phyloP scores from a whole-genome alignment of 768 basidiomycete species.

The Kwoniella mangroviensis region DNA sequence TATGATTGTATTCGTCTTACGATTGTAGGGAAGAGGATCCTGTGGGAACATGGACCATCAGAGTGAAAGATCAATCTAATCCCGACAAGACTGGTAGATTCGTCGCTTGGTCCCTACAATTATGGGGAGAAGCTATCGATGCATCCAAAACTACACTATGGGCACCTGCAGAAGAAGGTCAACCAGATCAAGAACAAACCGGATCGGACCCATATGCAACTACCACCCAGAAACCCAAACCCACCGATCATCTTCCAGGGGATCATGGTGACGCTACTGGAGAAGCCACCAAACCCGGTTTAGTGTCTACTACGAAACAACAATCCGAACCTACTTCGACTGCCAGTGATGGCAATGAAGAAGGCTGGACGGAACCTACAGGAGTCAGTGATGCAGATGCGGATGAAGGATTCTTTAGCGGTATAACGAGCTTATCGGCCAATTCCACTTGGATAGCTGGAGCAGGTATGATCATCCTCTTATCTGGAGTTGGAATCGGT shows the following conservation, averaged over 20 bases:
- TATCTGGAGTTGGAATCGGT: slow-evolving; percentile 73
- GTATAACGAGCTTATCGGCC: slow-evolving; percentile 57
- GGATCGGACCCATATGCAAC: slow-evolving; percentile 56
- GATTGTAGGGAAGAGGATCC: slow-evolving; percentile 84
- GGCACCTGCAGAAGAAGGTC: slow-evolving; percentile 54
- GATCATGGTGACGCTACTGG: slow-evolving; percentile 81
- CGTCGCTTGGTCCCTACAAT: slow-evolving; percentile 86
- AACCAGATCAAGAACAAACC: slow-evolving; percentile 56
- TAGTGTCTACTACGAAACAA: slow-evolving; percentile 37
- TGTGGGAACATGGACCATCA: slow-evolving; percentile 85
- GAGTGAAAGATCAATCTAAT: slow-evolving; percentile 78
- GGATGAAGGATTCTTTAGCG: slow-evolving; percentile 55
- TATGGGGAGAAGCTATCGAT: slow-evolving; percentile 89
- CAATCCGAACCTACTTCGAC: slow-evolving; percentile 21
- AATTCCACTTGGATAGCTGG: slow-evolving; percentile 89
- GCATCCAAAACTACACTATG: slow-evolving; percentile 69
- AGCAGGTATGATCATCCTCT: slow-evolving; percentile 74
- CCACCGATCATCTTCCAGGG: slow-evolving; percentile 83
- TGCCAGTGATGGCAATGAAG: slow-evolving; percentile 39
- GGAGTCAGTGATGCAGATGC: slow-evolving; percentile 27
- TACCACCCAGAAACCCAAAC: slow-evolving; percentile 75
- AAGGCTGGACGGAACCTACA: slow-evolving; percentile 46
- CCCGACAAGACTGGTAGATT: slow-evolving; percentile 67
- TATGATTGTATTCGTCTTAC: slow-evolving; percentile 22
- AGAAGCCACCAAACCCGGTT: slow-evolving; percentile 72